Base-by-base conservation (phyloP, 164 flowering plant species). In the Piper longum region DNA sequence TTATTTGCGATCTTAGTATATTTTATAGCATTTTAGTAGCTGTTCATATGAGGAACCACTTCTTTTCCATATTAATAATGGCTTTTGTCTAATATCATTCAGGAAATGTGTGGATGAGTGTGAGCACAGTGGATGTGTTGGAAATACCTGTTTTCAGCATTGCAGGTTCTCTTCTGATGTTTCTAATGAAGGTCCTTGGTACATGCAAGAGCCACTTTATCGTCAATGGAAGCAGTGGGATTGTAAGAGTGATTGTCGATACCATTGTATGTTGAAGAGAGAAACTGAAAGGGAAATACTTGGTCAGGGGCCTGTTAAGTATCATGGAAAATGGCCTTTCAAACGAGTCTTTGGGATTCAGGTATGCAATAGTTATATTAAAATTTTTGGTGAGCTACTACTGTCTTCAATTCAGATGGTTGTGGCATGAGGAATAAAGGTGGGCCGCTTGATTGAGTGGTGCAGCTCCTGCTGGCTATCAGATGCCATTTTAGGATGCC, bases 151-250 rank as follows among this genome's bases (percentile, higher is more conserved):
- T 78, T 91, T 91, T 66, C 90, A 78, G 44, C 82, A 81, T 66
- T 91, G 95, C 71, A 79, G 77, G 64, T 80, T 82, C 44, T 78
- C 87, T 12, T 81, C 91, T 59, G 83, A 85, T 71, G 92, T 83
- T 18, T 73, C 70, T 16, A 65, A 75, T 44, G 85, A 81, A 70
- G 82, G 83, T 56, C 85, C 85, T 8, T 87, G 95, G 98, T 87
- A 89, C 73, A 69, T 83, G 70, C 95, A 91, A 65, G 98, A 91
- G 66, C 96, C 95, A 41, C 82, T 91, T 9, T 91, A 91, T 61
- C 68, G 98, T 26, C 36, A 26, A 26, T 26, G 36, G 36, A 26
- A 26, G 36, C 36, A 26, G 36, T 26, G 36, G 36, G 90, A 87
- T 68, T 91, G 98, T 72, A 86, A 66, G 43, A 80, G 81, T 71